A percentile compares a stretch with the other conserved stretches of the same genome.
Conservation (phyloP, 2,329 filamentous ascomycete species). For the Beauveria sp. region DNA sequence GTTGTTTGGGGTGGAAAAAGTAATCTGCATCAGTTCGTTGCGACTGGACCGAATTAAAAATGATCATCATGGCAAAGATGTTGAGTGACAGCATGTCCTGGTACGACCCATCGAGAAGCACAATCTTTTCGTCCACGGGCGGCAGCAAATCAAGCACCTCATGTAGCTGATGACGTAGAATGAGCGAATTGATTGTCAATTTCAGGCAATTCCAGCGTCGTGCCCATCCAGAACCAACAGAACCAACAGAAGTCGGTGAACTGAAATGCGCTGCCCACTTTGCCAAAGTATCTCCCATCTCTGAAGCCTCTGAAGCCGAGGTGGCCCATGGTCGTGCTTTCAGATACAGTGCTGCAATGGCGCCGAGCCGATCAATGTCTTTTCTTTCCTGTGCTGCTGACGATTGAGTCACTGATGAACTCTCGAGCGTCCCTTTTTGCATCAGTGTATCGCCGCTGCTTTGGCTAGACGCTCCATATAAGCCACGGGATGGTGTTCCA, state of each 20-base stretch:
- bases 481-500: constrained; percentile 77
- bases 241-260: constrained; percentile 40
- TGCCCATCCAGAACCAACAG: constrained; percentile 40
- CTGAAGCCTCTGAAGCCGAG: constrained; percentile 33
- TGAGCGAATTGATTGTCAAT: constrained; percentile 66
- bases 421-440: too few species aligned
- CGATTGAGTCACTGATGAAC: constrained; percentile 20
- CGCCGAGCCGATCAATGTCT: constrained; percentile 59
- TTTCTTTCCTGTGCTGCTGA: constrained; percentile 46
- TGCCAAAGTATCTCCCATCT: constrained; percentile 49
- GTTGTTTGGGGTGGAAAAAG: constrained; percentile 73
- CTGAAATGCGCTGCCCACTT: constrained; percentile 70
- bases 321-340: constrained; percentile 75
- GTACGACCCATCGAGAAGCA: constrained; percentile 71
- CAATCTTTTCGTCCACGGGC: constrained; percentile 60
- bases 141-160: constrained; percentile 67
- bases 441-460: too few species aligned
- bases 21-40: constrained; percentile 80
- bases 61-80: constrained; percentile 75
- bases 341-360: constrained; percentile 63
- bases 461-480: constrained; percentile 49
- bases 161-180: constrained; percentile 69
- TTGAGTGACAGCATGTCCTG: constrained; percentile 81
- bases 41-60: constrained; percentile 81
- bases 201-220: constrained; percentile 57